These are phyloP conservation scores for Fusarium fujikuroi DNA, from an alignment of 2,329 filamentous ascomycete genomes.

Conservation along the genomic window DNA sequence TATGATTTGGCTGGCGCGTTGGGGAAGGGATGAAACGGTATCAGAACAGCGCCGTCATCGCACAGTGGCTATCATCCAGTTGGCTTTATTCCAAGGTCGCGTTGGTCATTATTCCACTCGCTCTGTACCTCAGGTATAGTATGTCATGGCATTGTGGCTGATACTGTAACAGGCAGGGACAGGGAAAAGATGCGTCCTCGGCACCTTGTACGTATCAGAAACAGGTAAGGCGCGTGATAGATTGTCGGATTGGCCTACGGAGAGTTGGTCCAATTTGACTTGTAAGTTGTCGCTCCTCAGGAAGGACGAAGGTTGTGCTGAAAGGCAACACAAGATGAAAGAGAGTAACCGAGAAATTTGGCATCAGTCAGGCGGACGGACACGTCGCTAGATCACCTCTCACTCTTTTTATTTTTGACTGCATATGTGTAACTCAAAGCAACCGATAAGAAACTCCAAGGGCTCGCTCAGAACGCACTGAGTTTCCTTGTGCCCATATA, in stretches of 20 bases:
- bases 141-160: constrained; percentile 25
- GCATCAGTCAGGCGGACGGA: constrained; percentile 8
- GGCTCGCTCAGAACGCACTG: background rate
- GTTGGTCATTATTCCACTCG: background rate
- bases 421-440: constrained; percentile 12
- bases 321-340: constrained; percentile 8
- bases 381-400: constrained; percentile 5
- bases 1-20: constrained; percentile 39
- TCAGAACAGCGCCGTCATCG: constrained; percentile 20
- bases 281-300: constrained; percentile 7
- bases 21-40: constrained; percentile 35
- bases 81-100: background rate
- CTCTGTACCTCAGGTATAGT: background rate
- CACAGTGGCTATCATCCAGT: constrained; percentile 9
- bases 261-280: background rate
- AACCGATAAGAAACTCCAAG: background rate
- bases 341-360: background rate
- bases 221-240: constrained; percentile 13
- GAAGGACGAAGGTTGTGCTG: constrained; percentile 4
- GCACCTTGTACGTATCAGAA: background rate
- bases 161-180: constrained; percentile 8
- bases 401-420: background rate
- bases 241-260: constrained; percentile 16
- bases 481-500: background rate
- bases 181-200: background rate